These are phyloP conservation scores for Carex arenaria DNA, from an alignment of 202 grass and related monocot species.

Conservation along the genomic window DNA sequence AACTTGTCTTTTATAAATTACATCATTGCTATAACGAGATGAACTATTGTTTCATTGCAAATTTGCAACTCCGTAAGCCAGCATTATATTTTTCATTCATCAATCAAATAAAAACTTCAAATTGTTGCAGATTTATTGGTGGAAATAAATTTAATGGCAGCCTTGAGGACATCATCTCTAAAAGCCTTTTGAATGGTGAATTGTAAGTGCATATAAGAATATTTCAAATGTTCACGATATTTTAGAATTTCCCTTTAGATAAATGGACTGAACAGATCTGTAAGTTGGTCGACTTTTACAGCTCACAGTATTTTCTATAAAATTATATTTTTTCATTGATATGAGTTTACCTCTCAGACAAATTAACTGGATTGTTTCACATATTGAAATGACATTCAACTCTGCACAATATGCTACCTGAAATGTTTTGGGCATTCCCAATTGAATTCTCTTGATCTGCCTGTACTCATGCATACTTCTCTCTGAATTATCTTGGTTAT, in stretches of 20 bases:
- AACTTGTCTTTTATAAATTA: not conserved
- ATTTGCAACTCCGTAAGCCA: not conserved
- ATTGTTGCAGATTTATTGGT: slow-evolving; percentile 15
- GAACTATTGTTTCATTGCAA: not conserved
- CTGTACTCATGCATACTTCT: not conserved
- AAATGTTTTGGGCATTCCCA: not conserved
- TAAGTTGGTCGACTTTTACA: not conserved
- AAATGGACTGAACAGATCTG: not conserved
- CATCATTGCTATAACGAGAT: not conserved
- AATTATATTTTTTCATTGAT: not conserved
- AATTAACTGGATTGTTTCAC: not conserved
- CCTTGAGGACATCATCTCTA: not conserved
- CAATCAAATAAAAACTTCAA: not conserved
- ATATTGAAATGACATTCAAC: not conserved
- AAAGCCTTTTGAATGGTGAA: not conserved
- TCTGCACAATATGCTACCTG: not conserved
- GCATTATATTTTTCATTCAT: slow-evolving; percentile 6
- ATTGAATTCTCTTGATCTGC: not conserved
- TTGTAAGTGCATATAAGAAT: slow-evolving; percentile 11
- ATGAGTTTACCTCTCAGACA: not conserved
- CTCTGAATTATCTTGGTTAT: not conserved
- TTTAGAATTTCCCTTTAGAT: not conserved
- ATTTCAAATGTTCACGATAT: not conserved
- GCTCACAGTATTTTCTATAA: not conserved
- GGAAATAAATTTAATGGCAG: slow-evolving; percentile 11